These are phyloP conservation scores for Trametes punicea DNA, from an alignment of 768 basidiomycete genomes.

Conservation along the genomic window DNA sequence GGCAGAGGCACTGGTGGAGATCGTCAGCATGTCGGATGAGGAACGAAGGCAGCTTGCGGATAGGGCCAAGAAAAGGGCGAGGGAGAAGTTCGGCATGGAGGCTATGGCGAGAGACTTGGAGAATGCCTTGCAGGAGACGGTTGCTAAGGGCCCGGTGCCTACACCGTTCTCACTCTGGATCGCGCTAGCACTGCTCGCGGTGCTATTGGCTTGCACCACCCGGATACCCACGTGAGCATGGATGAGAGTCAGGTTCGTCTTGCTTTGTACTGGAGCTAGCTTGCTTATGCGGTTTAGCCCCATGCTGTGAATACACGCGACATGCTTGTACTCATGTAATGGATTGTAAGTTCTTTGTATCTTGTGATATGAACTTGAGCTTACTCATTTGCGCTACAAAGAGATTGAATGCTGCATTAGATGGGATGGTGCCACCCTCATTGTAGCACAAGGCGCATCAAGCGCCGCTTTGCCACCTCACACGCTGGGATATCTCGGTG, in stretches of 20 bases:
- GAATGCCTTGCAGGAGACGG: conserved; percentile 49
- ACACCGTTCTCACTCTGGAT: conserved; percentile 2
- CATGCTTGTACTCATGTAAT: no score
- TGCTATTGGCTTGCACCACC: neutral
- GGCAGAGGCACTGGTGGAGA: conserved; percentile 63
- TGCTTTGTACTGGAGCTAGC: neutral
- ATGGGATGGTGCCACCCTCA: neutral
- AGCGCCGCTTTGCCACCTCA: neutral
- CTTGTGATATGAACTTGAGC: no score
- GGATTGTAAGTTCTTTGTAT: no score
- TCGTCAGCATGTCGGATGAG: conserved; percentile 42
- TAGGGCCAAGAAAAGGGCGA: conserved; percentile 60
- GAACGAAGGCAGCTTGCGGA: conserved; percentile 48
- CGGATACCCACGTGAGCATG: conserved; percentile 31
- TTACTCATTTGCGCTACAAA: neutral
- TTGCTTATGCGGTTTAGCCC: neutral
- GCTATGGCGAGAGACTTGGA: conserved; percentile 67
- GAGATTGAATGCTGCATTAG: no score
- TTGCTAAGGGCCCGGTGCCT: conserved; percentile 46
- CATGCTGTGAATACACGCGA: no score
- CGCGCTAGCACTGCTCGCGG: conserved; percentile 8
- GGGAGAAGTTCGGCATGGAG: conserved; percentile 68
- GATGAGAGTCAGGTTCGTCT: neutral
- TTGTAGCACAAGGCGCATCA: neutral
- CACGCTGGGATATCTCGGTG: no score